These are phyloP conservation scores for Umbelopsis isabellina DNA, from an alignment of 192 early-diverging fungal genomes.

Conservation along the genomic window DNA sequence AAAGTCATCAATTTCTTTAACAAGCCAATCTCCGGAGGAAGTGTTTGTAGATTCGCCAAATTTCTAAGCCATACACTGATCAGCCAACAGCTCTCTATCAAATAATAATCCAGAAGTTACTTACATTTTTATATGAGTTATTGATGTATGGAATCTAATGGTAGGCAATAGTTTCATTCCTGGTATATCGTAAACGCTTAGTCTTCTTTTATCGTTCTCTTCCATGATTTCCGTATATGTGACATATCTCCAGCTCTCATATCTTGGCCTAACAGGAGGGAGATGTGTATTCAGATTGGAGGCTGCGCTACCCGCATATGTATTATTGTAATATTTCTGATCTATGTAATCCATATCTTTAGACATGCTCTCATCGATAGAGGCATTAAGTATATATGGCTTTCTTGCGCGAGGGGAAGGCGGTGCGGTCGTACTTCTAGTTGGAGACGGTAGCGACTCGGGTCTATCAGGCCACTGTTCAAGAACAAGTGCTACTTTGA, in stretches of 20 bases:
- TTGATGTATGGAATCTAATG: neutral
- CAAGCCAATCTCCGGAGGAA: conserved; percentile 6
- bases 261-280: neutral
- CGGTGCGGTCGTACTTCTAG: too few species aligned
- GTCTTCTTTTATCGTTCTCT: conserved; percentile 5
- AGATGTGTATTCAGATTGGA: neutral
- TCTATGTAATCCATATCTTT: neutral
- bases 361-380: neutral
- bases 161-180: conserved; percentile 1
- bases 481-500: conserved; percentile 2
- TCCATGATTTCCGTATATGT: neutral
- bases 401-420: too few species aligned
- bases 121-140: conserved; percentile 18
- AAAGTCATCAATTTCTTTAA: neutral
- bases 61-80: neutral
- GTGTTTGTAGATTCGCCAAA: neutral
- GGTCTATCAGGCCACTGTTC: neutral
- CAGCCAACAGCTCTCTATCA: neutral
- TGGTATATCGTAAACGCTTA: conserved; percentile 3
- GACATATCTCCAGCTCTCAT: conserved; percentile 10
- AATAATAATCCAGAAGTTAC: neutral
- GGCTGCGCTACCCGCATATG: neutral
- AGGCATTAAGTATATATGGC: too few species aligned
- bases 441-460: neutral
- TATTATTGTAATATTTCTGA: neutral